Evolutionary conservation across 2,329 filamentous ascomycete species (phyloP), one percentile per base, ranked within the genome.

Genomic region (Alternaria arbusti): DNA sequence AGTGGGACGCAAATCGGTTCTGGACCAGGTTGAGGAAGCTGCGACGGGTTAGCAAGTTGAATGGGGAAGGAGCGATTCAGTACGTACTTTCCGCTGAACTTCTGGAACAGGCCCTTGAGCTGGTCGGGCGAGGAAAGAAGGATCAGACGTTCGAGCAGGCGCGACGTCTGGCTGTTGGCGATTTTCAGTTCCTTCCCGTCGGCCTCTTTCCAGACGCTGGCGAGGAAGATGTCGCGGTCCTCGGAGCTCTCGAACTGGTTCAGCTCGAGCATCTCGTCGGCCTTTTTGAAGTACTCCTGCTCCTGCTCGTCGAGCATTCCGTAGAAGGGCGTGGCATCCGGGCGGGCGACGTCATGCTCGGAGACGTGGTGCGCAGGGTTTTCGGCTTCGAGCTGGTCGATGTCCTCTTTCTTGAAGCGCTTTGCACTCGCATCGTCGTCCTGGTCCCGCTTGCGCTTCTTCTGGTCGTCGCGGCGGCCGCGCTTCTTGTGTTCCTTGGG

Each of bases 1-100:
- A 98, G 83, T 99, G 96, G 64, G 94, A 97, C 6, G 96, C 96
- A 75, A 99, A 99, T 17, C 96, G 91, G 82, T 99, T 96, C 78
- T 96, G 94, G 55, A 97, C 90, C 26, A 99, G 87, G 72, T 94
- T 91, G 62, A 95, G 84, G 80, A 98, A 97, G 80, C 85, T 87
- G 70, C 36, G 32, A 40, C 7, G 50, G 68, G 71, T 70, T 64
- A 70, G 64, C 49, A 43, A n/a, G 9, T 40, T 23, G 11, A 12
- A 46, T 17, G 20, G 26, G 55, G 50, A 28, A 64, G 36, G 52
- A 20, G 50, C 40, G 26, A 22, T 8, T 7, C 46, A 30, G 17
- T 12, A 82, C 85, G 66, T 77, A 87, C 85, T 98, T 92, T 32
- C 91, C 90, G 20, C 86, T 89, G 79, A 98, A 97, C 47, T 91